phyloP scores from a whole-genome alignment of 164 flowering plant species.

The Platanus orientalis region DNA sequence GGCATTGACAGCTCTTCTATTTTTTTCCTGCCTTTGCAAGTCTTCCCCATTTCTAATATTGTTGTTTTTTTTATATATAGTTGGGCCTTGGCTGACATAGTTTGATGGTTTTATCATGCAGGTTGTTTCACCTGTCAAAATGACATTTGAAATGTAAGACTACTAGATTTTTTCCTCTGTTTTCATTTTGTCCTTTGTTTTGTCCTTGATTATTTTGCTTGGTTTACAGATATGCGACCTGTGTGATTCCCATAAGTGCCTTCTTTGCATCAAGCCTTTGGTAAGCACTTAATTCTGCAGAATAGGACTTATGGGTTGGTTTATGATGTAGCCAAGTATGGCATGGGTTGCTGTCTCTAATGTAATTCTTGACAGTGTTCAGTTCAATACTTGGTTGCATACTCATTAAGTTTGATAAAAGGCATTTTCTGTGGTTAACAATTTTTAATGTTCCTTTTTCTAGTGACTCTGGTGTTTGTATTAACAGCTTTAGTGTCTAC shows the following conservation, averaged over 20 bases:
- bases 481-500: too few relatives aligned
- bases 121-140: slow-evolving; percentile 94
- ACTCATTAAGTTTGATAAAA: background rate
- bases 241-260: slow-evolving; percentile 96
- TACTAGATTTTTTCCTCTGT: background rate
- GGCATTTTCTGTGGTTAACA: background rate
- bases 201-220: slow-evolving; percentile 6
- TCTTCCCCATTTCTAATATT: slow-evolving; percentile 1
- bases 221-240: slow-evolving; percentile 79
- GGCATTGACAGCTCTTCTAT: background rate
- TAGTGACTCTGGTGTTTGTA: background rate
- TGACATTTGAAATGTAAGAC: slow-evolving; percentile 94
- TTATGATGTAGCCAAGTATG: background rate
- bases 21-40: background rate
- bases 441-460: background rate
- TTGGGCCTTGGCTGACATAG: background rate
- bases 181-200: slow-evolving; percentile 2
- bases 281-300: slow-evolving; percentile 41
- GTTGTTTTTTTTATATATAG: background rate
- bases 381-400: background rate
- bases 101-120: slow-evolving; percentile 29
- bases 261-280: slow-evolving; percentile 96
- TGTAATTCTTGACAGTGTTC: background rate
- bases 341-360: background rate
- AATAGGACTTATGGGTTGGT: background rate